These are phyloP conservation scores for Malus sylvestris DNA, from an alignment of 306 rosid genomes.

Conservation along the genomic window DNA sequence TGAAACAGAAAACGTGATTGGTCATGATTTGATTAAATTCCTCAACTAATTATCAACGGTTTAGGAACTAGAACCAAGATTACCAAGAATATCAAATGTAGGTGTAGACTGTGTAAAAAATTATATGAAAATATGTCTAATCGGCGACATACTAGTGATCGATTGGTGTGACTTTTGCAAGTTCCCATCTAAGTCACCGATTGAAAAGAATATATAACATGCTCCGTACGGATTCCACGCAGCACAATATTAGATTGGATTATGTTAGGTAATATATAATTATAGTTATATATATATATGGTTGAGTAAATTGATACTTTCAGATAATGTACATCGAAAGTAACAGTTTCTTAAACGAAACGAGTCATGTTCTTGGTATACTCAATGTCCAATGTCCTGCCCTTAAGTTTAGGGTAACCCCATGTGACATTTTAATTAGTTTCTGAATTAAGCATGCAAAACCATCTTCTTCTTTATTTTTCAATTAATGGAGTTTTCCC, in stretches of 20 bases:
- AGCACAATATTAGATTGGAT: no score
- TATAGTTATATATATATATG: no score
- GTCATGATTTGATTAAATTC: not conserved
- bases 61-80: not conserved
- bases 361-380: conserved; percentile 8
- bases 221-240: conserved; percentile 27
- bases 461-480: not conserved
- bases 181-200: not conserved
- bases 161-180: not conserved
- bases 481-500: not conserved
- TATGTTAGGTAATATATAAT: no score
- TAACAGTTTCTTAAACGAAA: conserved; percentile 35
- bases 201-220: not conserved
- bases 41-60: not conserved
- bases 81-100: conserved; percentile 3
- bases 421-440: conserved; percentile 30
- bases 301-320: conserved; percentile 17
- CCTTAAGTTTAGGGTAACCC: conserved; percentile 15
- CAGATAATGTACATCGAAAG: conserved; percentile 21
- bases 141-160: not conserved
- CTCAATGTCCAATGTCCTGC: conserved; percentile 25
- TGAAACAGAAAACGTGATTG: no score
- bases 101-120: not conserved
- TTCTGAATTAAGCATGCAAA: not conserved
- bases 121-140: not conserved